phyloP scores from a whole-genome alignment of 2,329 filamentous ascomycete species.

The Metarhizium rileyi region DNA sequence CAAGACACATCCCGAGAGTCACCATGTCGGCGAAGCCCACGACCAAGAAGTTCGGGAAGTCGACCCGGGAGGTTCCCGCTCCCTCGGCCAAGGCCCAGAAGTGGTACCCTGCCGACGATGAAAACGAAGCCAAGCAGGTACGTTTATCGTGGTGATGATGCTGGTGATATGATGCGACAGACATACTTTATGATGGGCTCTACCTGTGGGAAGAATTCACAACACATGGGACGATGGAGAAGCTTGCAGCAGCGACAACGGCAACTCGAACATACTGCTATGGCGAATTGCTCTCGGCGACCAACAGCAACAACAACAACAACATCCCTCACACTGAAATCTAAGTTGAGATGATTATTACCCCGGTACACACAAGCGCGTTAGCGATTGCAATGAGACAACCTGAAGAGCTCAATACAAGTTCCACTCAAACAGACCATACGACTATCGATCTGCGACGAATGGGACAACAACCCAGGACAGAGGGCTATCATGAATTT shows the following conservation, averaged over 20 bases:
- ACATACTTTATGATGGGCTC: neutral
- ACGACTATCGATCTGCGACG: neutral
- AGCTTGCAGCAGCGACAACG: conserved; percentile 3
- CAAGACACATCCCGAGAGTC: conserved; percentile 37
- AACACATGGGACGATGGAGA: conserved; percentile 1
- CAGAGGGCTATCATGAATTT: conserved; percentile 1
- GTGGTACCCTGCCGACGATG: conserved; percentile 97
- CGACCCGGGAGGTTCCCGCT: conserved; percentile 83
- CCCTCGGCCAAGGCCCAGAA: conserved; percentile 89
- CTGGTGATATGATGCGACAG: conserved; percentile 9
- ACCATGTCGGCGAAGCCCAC: conserved; percentile 66
- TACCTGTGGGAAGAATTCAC: neutral
- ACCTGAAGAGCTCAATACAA: neutral
- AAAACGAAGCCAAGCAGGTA: conserved; percentile 86
- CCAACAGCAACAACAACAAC: neutral
- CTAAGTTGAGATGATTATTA: too few relatives aligned
- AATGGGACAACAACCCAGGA: neutral
- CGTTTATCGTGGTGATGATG: conserved; percentile 35
- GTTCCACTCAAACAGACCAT: neutral
- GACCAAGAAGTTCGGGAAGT: conserved; percentile 97
- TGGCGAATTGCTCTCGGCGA: neutral
- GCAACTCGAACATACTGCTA: conserved; percentile 1
- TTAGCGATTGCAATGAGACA: too few relatives aligned
- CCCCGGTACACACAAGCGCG: neutral
- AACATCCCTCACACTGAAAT: too few relatives aligned